These are phyloP conservation scores for Fusarium sp. DNA, from an alignment of 2,329 filamentous ascomycete genomes.

Conservation along the genomic window DNA sequence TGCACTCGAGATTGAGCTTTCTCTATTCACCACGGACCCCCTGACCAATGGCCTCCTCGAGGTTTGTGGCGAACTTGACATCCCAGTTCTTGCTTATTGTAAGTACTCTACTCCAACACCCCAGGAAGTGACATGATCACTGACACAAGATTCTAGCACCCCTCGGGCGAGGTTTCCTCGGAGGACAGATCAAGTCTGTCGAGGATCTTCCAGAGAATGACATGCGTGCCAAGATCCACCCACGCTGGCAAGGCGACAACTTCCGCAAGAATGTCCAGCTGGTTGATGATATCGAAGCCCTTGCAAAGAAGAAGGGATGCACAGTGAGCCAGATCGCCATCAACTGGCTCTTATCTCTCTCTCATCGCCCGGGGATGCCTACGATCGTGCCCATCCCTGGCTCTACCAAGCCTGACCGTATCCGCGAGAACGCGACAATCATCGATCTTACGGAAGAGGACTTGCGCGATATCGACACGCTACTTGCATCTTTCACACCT, in stretches of 20 bases:
- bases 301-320: slow-evolving; percentile 68
- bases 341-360: slow-evolving; percentile 66
- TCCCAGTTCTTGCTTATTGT: slow-evolving; percentile 74
- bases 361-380: slow-evolving; percentile 61
- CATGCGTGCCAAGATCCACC: slow-evolving; percentile 52
- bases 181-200: slow-evolving; percentile 60
- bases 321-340: slow-evolving; percentile 73
- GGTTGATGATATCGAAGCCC: slow-evolving; percentile 61
- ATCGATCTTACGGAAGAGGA: slow-evolving; percentile 62
- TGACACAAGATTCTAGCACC: slow-evolving; percentile 46
- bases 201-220: slow-evolving; percentile 66
- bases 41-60: slow-evolving; percentile 57
- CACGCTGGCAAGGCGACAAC: slow-evolving; percentile 69
- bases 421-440: slow-evolving; percentile 67
- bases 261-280: slow-evolving; percentile 72
- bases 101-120: neutral
- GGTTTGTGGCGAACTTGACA: slow-evolving; percentile 67
- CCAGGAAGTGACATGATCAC: slow-evolving; percentile 5
- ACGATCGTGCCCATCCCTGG: slow-evolving; percentile 74
- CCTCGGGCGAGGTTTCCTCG: slow-evolving; percentile 59
- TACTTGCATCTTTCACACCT: slow-evolving; percentile 58
- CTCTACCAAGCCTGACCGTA: slow-evolving; percentile 63
- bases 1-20: slow-evolving; percentile 61
- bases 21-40: slow-evolving; percentile 55
- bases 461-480: slow-evolving; percentile 58